Conservation (phyloP, 202 grass and related monocot species). For the Brachypodium distachyon region DNA sequence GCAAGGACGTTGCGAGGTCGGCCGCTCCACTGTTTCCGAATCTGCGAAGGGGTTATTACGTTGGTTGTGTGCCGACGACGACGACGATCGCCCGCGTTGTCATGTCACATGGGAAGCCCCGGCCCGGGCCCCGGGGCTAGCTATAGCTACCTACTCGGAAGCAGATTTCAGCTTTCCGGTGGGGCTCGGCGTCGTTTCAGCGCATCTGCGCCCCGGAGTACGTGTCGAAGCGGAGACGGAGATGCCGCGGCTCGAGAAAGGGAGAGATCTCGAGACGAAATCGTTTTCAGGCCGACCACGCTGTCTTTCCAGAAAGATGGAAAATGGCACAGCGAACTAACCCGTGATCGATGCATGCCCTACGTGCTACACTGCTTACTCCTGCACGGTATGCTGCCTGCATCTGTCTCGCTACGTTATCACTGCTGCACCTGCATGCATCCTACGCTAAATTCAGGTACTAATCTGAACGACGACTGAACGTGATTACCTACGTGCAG, state of each 20-base stretch:
- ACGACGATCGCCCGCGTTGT: neutral
- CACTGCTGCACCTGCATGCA: too few species aligned
- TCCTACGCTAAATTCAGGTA: too few species aligned
- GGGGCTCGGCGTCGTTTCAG: neutral
- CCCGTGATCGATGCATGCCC: neutral
- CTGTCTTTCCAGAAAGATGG: neutral
- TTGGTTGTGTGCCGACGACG: neutral
- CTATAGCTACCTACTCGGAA: neutral
- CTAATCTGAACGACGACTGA: too few species aligned
- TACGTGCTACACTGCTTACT: neutral
- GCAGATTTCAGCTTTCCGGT: neutral
- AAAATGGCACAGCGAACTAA: neutral
- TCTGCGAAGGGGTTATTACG: neutral
- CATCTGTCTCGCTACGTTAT: too few species aligned
- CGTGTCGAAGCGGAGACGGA: constrained; percentile 9
- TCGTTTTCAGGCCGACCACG: constrained; percentile 4
- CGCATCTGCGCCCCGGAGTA: constrained; percentile 11
- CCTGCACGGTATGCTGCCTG: too few species aligned
- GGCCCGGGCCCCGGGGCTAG: neutral
- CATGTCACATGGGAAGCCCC: neutral
- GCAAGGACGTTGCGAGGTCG: neutral
- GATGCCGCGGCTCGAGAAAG: neutral
- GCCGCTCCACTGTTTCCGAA: neutral
- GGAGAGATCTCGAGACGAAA: neutral
- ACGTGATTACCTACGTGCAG: neutral